Base-by-base conservation (phyloP, 1,139 yeast species). In the Cylindricascospora bacillispora region DNA sequence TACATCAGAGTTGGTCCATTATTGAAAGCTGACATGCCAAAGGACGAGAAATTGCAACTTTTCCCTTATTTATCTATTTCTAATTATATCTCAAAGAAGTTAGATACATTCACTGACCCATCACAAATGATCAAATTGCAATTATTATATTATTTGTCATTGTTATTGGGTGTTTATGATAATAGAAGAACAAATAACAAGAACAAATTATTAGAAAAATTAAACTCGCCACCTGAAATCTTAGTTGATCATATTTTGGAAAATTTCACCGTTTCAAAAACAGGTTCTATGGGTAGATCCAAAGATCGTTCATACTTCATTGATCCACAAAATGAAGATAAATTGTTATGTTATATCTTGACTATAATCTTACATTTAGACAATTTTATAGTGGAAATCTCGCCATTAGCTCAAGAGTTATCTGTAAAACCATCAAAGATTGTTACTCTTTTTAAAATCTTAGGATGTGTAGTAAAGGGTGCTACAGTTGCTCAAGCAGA, bases 291-390 rank as follows among this genome's bases (percentile, higher is more conserved):
- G 41, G 93, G 93, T 37, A 75, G 69, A 53, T 64, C 83, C 14
- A 79, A 78, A 54, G 81, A 76, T 39, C 70, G 77, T 47, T 68
- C 78, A 11, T 83, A 70, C 52, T 63, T 70, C 37, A 71, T 89
- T 38, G 95, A 89, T 49, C 94, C 97, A 25, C 76, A 72, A 43
- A 71, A 73, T 48, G 94, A 83, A 56, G 94, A 83, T 58, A 83
- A 79, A 57, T 63, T 89, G 29, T 62, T 89, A 41, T 79, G 95
- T 54, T 79, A 73, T 57, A 62, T 85, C 31, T 61, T 89, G 38
- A 80, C 80, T 5, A 57, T 79, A 28, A 64, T 81, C 29, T 60
- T 92, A 52, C 86, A 79, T 52, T 63, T 86, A 35, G 85, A 82
- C 51, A 73, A 71, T 41, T 89, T 73, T 58, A 61, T 70, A 38